phyloP scores from a whole-genome alignment of 805 yeast genomes.

The Candida odintsovae region DNA sequence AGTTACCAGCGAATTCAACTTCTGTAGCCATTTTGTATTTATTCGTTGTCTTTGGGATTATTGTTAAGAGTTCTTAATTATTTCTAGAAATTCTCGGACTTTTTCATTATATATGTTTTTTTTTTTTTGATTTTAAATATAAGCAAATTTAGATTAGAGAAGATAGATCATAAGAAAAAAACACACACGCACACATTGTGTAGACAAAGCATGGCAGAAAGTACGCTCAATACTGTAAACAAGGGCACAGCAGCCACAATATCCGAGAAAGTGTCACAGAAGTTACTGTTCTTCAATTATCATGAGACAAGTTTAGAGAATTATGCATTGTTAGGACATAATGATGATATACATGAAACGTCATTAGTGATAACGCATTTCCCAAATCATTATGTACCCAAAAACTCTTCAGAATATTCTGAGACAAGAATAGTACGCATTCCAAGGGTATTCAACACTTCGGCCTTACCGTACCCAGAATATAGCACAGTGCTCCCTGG shows the following conservation, averaged over 20 bases:
- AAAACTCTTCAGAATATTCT: slow-evolving; percentile 23
- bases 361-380: slow-evolving; percentile 57
- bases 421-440: slow-evolving; percentile 57
- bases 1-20: slow-evolving; percentile 15
- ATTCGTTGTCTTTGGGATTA: too few species aligned
- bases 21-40: slow-evolving; percentile 6
- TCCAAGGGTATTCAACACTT: slow-evolving; percentile 43
- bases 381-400: slow-evolving; percentile 47
- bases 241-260: slow-evolving; percentile 19
- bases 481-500: slow-evolving; percentile 57
- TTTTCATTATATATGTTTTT: too few species aligned
- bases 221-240: slow-evolving; percentile 8
- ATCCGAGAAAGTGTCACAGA: slow-evolving; percentile 4
- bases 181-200: too few species aligned
- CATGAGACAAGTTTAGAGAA: slow-evolving; percentile 48
- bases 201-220: neutral
- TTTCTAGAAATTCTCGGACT: neutral
- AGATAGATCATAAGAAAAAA: too few species aligned
- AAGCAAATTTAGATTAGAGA: too few species aligned
- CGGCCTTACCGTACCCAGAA: slow-evolving; percentile 39
- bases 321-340: slow-evolving; percentile 21
- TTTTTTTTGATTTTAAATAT: too few species aligned
- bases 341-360: slow-evolving; percentile 25
- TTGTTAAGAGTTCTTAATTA: too few species aligned
- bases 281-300: slow-evolving; percentile 52